Percentiles rank a stretch among this genome's conserved stretches.
Evolutionary conservation across 2,329 filamentous ascomycete genomes (phyloP).

Genomic region (Ilyonectria destructans): DNA sequence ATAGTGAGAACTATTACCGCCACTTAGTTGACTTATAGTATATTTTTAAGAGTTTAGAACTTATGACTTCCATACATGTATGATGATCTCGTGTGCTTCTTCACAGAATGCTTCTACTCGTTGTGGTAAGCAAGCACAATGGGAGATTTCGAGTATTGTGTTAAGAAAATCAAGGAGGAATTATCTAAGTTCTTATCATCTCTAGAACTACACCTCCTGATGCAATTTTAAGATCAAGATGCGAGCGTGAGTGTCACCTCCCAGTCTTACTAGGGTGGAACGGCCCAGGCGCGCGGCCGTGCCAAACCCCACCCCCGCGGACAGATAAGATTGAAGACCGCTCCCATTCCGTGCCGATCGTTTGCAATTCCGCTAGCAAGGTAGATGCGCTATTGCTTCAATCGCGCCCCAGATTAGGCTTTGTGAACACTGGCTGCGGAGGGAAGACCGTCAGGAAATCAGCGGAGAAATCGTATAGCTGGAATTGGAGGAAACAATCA

Average conservation of each 20-base stretch:
- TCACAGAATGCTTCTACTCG: too few species aligned
- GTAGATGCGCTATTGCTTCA: background rate
- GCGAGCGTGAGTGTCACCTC: background rate
- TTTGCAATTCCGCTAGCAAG: background rate
- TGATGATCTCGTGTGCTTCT: background rate
- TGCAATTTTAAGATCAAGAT: too few species aligned
- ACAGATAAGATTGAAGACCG: background rate
- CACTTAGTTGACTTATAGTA: too few species aligned
- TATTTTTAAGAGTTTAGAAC: background rate
- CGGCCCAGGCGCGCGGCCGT: background rate
- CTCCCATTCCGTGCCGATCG: conserved; percentile 3
- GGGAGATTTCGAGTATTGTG: too few species aligned
- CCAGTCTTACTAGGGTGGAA: background rate
- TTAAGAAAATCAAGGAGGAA: too few species aligned
- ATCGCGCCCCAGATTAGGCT: too few species aligned
- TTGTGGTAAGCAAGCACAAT: too few species aligned
- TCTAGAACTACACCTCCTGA: background rate
- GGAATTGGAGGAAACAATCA: background rate
- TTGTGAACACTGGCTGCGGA: too few species aligned
- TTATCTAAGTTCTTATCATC: too few species aligned
- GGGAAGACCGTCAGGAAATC: too few species aligned
- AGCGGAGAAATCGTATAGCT: background rate
- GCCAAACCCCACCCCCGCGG: background rate
- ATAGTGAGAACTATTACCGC: background rate
- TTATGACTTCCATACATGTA: background rate